Conservation (phyloP, 2,329 filamentous ascomycete species). For the Leptosphaerulina australis region DNA sequence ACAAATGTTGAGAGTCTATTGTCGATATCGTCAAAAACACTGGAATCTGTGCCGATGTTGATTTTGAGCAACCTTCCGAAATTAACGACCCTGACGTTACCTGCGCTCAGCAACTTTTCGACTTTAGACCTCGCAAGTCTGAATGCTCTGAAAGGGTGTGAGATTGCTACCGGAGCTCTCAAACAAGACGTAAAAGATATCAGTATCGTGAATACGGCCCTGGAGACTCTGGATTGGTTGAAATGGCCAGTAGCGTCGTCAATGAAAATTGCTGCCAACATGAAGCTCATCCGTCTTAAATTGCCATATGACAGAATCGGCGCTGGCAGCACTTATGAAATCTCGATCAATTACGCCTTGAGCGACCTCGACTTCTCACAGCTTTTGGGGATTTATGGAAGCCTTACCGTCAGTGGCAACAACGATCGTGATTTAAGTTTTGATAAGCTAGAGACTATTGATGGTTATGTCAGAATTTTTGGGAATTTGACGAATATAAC, state of each 20-base stretch:
- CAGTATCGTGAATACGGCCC: slow-evolving; percentile 22
- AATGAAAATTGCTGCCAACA: slow-evolving; percentile 27
- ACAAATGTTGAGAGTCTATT: slow-evolving; percentile 17
- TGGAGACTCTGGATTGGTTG: slow-evolving; percentile 31
- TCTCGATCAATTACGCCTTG: slow-evolving; percentile 21
- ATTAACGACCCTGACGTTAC: slow-evolving; percentile 25
- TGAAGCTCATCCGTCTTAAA: slow-evolving; percentile 16
- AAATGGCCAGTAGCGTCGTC: slow-evolving; percentile 25
- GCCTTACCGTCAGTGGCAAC: slow-evolving; percentile 23
- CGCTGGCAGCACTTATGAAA: slow-evolving; percentile 19
- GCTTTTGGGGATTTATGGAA: slow-evolving; percentile 23
- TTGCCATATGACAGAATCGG: slow-evolving; percentile 26
- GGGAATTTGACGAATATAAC: slow-evolving; percentile 27
- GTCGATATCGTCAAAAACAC: slow-evolving; percentile 25
- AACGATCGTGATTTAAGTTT: slow-evolving; percentile 12
- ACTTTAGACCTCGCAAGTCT: slow-evolving; percentile 22
- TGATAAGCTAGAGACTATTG: slow-evolving; percentile 24
- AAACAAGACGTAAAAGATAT: slow-evolving; percentile 23
- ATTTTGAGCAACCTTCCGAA: slow-evolving; percentile 26
- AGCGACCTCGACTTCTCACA: slow-evolving; percentile 15
- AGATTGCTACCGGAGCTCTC: slow-evolving; percentile 16
- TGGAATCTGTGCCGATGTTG: slow-evolving; percentile 20
- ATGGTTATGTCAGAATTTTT: slow-evolving; percentile 25
- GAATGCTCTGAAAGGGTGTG: slow-evolving; percentile 14
- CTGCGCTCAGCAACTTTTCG: slow-evolving; percentile 23